These are phyloP conservation scores for Oryza punctata DNA, from an alignment of 176 grass and related monocot genomes.

Conservation along the genomic window DNA sequence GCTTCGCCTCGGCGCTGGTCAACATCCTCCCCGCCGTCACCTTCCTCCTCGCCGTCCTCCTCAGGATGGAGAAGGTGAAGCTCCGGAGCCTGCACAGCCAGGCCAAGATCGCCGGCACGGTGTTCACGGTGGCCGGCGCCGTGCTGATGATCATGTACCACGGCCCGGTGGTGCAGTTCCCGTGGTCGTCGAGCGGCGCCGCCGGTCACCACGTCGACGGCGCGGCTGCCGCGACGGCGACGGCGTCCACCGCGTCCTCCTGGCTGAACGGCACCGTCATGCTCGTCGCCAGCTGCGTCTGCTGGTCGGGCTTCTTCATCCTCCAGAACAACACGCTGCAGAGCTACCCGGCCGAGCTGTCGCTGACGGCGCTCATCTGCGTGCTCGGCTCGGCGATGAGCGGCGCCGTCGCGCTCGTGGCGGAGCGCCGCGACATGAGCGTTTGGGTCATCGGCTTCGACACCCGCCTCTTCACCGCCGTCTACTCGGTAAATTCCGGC, in stretches of 20 bases:
- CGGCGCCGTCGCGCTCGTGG: constrained; percentile 58
- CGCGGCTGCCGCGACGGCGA: not conserved
- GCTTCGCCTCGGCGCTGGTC: constrained; percentile 62
- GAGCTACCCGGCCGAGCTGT: constrained; percentile 76
- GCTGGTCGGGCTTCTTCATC: constrained; percentile 84
- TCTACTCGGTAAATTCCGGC: constrained; percentile 47
- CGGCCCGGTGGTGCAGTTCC: constrained; percentile 68
- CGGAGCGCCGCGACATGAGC: constrained; percentile 57
- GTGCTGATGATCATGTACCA: constrained; percentile 91
- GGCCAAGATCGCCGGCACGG: constrained; percentile 77
- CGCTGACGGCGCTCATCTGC: constrained; percentile 74
- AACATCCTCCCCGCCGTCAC: constrained; percentile 93
- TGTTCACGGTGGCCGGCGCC: constrained; percentile 67
- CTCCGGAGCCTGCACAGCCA: constrained; percentile 67
- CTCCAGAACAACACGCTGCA: constrained; percentile 82
- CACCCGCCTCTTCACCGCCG: constrained; percentile 81
- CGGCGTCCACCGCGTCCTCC: not conserved
- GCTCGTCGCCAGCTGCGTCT: constrained; percentile 61
- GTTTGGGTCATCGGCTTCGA: constrained; percentile 78
- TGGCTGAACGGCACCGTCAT: constrained; percentile 72
- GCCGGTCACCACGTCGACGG: constrained; percentile 20
- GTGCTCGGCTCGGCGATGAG: constrained; percentile 51
- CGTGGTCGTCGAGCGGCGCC: constrained; percentile 60
- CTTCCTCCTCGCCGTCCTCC: constrained; percentile 62
- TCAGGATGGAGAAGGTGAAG: constrained; percentile 67